Evolutionary conservation across 768 basidiomycete genomes (phyloP).

Genomic region (Lyophyllum semitale): DNA sequence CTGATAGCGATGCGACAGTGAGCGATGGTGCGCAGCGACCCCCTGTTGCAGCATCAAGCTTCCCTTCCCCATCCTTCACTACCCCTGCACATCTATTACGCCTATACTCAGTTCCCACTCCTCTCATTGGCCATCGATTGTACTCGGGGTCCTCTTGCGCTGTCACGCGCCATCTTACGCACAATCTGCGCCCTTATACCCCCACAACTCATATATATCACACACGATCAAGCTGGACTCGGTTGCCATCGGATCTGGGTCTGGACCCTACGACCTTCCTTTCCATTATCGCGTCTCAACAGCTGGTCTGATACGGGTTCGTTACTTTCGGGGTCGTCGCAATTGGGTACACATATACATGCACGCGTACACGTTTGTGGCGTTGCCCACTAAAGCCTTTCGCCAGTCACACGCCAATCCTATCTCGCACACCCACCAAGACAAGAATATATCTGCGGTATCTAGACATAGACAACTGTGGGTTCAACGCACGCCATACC

Average conservation of each 20-base stretch:
- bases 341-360: background rate
- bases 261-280: background rate
- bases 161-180: background rate
- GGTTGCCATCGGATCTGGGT: constrained; percentile 2
- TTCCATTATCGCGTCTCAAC: background rate
- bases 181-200: background rate
- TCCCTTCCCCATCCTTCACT: background rate
- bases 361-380: background rate
- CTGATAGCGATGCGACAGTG: background rate
- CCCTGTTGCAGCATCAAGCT: background rate
- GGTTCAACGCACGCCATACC: too few species aligned
- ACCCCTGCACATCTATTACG: background rate
- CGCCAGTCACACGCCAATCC: too few species aligned
- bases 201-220: background rate
- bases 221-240: constrained; percentile 7
- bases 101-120: background rate
- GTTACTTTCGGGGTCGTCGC: background rate
- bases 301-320: too few species aligned
- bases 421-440: too few species aligned
- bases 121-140: background rate
- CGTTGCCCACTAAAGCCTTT: background rate
- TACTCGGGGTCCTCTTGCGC: background rate
- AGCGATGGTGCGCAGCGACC: background rate
- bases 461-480: too few species aligned
- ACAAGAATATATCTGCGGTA: too few species aligned